phyloP scores from a whole-genome alignment of 805 yeast genomes.

The Candida rishiriensis region DNA sequence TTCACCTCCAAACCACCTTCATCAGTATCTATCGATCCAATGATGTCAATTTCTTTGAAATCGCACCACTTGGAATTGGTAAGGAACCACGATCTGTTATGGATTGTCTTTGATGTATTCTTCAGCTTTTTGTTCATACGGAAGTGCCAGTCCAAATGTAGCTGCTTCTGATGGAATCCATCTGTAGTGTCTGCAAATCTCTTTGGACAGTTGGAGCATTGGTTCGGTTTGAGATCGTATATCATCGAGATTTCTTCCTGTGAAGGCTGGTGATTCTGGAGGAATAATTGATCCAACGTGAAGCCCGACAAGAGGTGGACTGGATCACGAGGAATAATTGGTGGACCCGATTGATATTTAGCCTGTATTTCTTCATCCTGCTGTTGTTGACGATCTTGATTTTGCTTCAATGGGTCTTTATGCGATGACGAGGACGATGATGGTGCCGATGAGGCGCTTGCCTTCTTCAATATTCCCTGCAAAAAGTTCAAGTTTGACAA shows the following conservation, averaged over 20 bases:
- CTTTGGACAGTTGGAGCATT: conserved; percentile 88
- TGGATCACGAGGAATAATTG: conserved; percentile 4
- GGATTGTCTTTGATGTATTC: conserved; percentile 44
- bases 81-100: conserved; percentile 79
- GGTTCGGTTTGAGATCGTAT: conserved; percentile 62
- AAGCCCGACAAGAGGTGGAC: conserved; percentile 20
- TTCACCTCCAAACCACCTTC: conserved; percentile 18
- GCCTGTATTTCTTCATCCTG: conserved; percentile 10
- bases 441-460: conserved; percentile 1
- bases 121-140: conserved; percentile 77
- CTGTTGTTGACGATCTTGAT: conserved; percentile 26
- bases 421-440: not conserved
- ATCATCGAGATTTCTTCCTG: conserved; percentile 33
- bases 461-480: conserved; percentile 12
- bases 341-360: not conserved
- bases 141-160: conserved; percentile 95
- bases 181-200: conserved; percentile 61
- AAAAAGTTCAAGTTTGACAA: conserved; percentile 11
- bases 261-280: conserved; percentile 34
- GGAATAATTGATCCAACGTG: conserved; percentile 31
- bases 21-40: conserved; percentile 31
- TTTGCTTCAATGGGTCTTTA: conserved; percentile 15
- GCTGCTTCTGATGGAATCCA: conserved; percentile 49
- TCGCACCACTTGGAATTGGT: conserved; percentile 67
- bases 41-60: conserved; percentile 64